phyloP scores from a whole-genome alignment of 2,329 filamentous ascomycete species.

The Botrytis fragariae region DNA sequence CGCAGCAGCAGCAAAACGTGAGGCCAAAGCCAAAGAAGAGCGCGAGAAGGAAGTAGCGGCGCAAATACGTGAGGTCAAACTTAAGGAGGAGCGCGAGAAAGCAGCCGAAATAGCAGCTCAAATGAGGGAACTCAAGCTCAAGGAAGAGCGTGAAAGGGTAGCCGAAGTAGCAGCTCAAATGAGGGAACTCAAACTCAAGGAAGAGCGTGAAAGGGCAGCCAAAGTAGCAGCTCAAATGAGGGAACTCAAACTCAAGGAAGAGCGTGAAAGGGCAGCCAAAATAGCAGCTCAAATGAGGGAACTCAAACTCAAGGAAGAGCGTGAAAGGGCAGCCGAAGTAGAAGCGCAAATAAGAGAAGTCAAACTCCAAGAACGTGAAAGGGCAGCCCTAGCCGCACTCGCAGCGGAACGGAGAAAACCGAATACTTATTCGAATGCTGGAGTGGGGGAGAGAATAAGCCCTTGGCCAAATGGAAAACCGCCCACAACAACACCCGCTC shows the following conservation, averaged over 20 bases:
- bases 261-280: slow-evolving; percentile 29
- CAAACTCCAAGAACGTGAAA: slow-evolving; percentile 27
- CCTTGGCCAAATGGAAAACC: slow-evolving; percentile 66
- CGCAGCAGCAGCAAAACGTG: slow-evolving; percentile 28
- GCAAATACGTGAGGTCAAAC: slow-evolving; percentile 39
- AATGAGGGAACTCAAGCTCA: slow-evolving; percentile 6
- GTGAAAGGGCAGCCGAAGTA: not conserved
- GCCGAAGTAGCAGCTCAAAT: not conserved
- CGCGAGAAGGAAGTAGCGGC: slow-evolving; percentile 22
- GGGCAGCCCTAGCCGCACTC: slow-evolving; percentile 19
- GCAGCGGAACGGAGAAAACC: slow-evolving; percentile 34
- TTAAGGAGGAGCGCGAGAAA: slow-evolving; percentile 35
- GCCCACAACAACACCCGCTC: slow-evolving; percentile 37
- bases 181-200: not conserved
- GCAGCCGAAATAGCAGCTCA: no score
- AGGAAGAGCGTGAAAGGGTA: not conserved
- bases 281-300: no score
- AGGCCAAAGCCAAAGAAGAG: slow-evolving; percentile 27
- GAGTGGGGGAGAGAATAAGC: slow-evolving; percentile 66
- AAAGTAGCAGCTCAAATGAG: not conserved
- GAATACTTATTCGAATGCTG: slow-evolving; percentile 59
- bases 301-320: slow-evolving; percentile 12
- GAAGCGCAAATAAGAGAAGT: not conserved
- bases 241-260: not conserved
- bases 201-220: not conserved